phyloP scores from a whole-genome alignment of 2,329 filamentous ascomycete genomes.

The Elsinoe perseae region DNA sequence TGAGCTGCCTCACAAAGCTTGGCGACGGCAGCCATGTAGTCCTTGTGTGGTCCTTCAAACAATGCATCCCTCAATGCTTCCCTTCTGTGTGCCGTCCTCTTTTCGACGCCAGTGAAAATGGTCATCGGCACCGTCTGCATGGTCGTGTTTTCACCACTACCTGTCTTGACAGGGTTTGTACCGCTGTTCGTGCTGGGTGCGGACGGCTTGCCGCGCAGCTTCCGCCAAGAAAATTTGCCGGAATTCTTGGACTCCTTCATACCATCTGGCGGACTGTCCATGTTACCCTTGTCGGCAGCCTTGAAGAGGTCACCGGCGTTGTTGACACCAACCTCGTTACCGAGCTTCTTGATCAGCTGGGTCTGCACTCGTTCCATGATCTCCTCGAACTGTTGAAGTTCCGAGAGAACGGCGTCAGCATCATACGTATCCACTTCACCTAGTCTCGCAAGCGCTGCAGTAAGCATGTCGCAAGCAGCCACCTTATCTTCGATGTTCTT shows the following conservation, averaged over 20 bases:
- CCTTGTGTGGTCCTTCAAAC: slow-evolving; percentile 75
- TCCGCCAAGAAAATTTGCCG: slow-evolving; percentile 83
- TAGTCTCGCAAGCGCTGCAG: slow-evolving; percentile 66
- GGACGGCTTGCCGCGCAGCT: slow-evolving; percentile 83
- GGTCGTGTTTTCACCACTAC: slow-evolving; percentile 51
- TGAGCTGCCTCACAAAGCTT: slow-evolving; percentile 89
- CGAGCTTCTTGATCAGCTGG: slow-evolving; percentile 70
- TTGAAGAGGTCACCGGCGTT: slow-evolving; percentile 67
- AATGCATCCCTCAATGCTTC: slow-evolving; percentile 44
- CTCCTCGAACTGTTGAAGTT: slow-evolving; percentile 83
- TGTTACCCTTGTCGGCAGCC: slow-evolving; percentile 44
- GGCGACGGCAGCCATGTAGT: slow-evolving; percentile 87
- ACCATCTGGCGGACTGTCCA: slow-evolving; percentile 35
- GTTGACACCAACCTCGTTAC: slow-evolving; percentile 84
- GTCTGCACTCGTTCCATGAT: slow-evolving; percentile 80
- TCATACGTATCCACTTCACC: slow-evolving; percentile 79
- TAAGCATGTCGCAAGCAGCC: slow-evolving; percentile 81
- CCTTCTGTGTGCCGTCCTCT: slow-evolving; percentile 41
- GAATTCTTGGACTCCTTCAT: slow-evolving; percentile 46
- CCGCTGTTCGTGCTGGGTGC: slow-evolving; percentile 29
- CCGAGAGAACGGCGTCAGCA: slow-evolving; percentile 83
- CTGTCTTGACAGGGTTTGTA: slow-evolving; percentile 20
- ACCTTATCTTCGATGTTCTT: slow-evolving; percentile 91
- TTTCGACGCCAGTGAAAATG: slow-evolving; percentile 63
- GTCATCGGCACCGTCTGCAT: slow-evolving; percentile 52